Base-by-base conservation (phyloP, 2,329 filamentous ascomycete genomes). In the Colletotrichum echinochloae region DNA sequence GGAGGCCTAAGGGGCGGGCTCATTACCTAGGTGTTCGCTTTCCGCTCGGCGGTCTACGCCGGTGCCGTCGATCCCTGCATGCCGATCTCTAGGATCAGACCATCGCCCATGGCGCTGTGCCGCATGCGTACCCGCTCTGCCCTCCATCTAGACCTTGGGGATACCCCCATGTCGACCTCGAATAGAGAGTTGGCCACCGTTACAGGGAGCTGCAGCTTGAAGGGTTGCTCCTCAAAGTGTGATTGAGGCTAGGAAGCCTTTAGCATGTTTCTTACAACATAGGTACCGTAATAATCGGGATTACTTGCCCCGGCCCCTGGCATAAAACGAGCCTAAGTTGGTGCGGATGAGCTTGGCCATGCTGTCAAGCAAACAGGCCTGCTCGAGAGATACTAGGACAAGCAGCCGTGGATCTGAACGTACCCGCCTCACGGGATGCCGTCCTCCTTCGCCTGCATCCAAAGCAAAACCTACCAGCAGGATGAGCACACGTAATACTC, bases 61-160 rank as follows among this genome's bases (percentile, higher is more conserved):
- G 37, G 61, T 54, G 37, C n/a, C 35, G 67, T 60, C 57, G 68
- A 71, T 71, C 68, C 16, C 52, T 68, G 68, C 64, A 63, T 59
- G 68, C 37, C 46, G 52, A 67, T 59, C 67, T 14, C 16, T 44
- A 46, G 51, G 67, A 57, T 63, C 57, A 68, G 46, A 49, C 63
- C 64, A 59, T 59, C 30, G 46, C 30, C 28, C 33, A n/a, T n/a
- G n/a, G n/a, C n/a, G n/a, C n/a, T n/a, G n/a, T n/a, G n/a, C n/a
- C n/a, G n/a, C n/a, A n/a, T n/a, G 30, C n/a, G 41, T 28, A 61
- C 30, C 59, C 59, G 44, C 59, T 35, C n/a, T 9, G 30, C 7
- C 35, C 30, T 37, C 59, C n/a, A 39, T 48, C 14, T 16, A 30
- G 33, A 6, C 33, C 5, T 20, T 8, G 16, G 51, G 18, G 26